phyloP scores from a whole-genome alignment of 2,329 filamentous ascomycete species.

The Emergomyces pasteurianus region DNA sequence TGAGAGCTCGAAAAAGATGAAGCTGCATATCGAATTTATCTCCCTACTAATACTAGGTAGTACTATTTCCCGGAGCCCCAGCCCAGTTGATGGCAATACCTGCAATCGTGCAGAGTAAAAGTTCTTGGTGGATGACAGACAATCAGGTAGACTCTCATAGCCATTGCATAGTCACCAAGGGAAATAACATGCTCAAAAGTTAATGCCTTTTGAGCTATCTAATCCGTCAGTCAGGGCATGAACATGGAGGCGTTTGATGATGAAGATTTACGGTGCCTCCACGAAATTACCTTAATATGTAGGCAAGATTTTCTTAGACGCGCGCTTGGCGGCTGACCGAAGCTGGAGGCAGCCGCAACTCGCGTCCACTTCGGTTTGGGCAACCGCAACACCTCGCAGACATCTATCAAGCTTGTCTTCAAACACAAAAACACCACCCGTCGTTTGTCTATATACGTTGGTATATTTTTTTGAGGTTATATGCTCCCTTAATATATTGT shows the following conservation, averaged over 20 bases:
- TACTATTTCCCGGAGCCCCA: neutral
- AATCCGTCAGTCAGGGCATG: neutral
- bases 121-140: too few species aligned
- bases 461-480: neutral
- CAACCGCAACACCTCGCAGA: neutral
- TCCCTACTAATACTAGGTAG: neutral
- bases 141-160: too few species aligned
- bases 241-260: neutral
- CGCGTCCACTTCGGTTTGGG: constrained; percentile 1
- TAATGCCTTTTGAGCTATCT: neutral
- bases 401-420: neutral
- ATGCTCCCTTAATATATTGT: neutral
- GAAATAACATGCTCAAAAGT: neutral
- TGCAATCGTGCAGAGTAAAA: too few species aligned
- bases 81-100: neutral
- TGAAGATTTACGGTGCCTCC: neutral
- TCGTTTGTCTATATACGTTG: neutral
- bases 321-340: constrained; percentile 3
- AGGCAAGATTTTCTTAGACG: neutral
- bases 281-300: neutral
- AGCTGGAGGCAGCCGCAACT: constrained; percentile 10
- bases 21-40: neutral
- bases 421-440: neutral
- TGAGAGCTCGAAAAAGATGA: neutral
- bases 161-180: neutral